Evolutionary conservation across 169 alveolate species (phyloP), one percentile per base, ranked within the genome.

Genomic region (Plasmodium adleri): DNA sequence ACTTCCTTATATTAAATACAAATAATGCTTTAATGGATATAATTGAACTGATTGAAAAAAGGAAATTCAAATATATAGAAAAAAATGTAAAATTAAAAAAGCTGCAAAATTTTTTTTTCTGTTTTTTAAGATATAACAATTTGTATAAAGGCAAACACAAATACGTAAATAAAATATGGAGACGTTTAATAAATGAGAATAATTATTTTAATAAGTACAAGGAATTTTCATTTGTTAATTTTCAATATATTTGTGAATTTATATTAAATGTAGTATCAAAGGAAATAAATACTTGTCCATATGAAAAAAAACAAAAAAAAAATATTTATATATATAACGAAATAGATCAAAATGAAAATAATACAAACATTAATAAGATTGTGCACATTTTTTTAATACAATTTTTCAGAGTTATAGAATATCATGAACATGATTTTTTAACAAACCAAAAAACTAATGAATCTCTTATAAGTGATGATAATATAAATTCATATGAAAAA

Each of bases 241-340:
- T 78, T 78, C 45, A 78, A 66, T 78, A 78, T 67, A 64, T 78
- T 8, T 78, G 78, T 52, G 78, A 78, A 8, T 66, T 66, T 78
- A 17, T 78, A 17, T 66, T 13, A 22, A 9, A 39, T 54, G 28
- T 24, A 26, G 43, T 49, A 43, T 5, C n/a, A 9, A 45, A 26
- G 45, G 24, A 9, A 59, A 52, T 39, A 47, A 39, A n/a, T 20
- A 17, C 20, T 50, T 67, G 45, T 22, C 13, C 49, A 7, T 8
- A 64, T 59, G 88, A 67, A 17, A 10, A 12, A n/a, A 3, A 13
- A 24, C 6, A 26, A 4, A 5, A 15, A 13, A 7, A 28, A 15
- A 0, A 20, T 2, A 13, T 28, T 3, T 8, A 20, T 20, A 20
- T 20, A 20, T 20, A 20, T 20, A 20, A 20, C 22, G 22, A 20